Evolutionary conservation across 371 early-diverging fungal genomes (phyloP).

Genomic region (Chytridiales sp.): DNA sequence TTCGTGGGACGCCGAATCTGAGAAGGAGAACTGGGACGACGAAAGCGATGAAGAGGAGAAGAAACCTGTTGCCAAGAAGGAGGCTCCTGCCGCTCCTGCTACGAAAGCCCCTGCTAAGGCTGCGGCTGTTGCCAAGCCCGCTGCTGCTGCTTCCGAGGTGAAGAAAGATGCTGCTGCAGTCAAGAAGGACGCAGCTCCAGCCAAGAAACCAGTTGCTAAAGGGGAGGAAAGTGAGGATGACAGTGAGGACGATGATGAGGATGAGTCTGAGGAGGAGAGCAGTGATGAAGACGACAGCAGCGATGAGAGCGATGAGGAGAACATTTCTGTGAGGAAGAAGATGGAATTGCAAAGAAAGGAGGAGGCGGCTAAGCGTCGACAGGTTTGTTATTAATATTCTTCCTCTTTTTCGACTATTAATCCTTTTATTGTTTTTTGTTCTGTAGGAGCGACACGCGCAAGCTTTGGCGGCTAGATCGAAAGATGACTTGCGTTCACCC

Average conservation of each 20-base stretch:
- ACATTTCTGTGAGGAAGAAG: constrained; percentile 35
- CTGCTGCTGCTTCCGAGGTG: constrained; percentile 27
- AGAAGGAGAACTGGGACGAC: constrained; percentile 44
- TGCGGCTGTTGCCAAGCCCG: constrained; percentile 14
- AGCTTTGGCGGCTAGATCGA: constrained; percentile 82
- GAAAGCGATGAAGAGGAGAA: constrained; percentile 40
- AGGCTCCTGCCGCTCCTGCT: background rate
- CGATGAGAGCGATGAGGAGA: constrained; percentile 53
- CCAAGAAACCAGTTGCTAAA: constrained; percentile 11
- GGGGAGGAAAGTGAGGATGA: constrained; percentile 20
- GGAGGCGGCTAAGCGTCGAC: constrained; percentile 77
- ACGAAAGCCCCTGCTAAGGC: constrained; percentile 10
- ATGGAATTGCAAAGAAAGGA: constrained; percentile 70
- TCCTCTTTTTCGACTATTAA: constrained; percentile 13
- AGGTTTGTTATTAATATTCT: constrained; percentile 26
- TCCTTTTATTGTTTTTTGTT: constrained; percentile 10
- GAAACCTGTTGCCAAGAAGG: constrained; percentile 36
- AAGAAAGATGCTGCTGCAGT: constrained; percentile 23
- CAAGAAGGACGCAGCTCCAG: constrained; percentile 19
- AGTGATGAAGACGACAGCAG: constrained; percentile 53
- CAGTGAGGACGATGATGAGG: constrained; percentile 29
- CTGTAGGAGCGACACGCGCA: constrained; percentile 63
- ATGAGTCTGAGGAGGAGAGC: constrained; percentile 28
- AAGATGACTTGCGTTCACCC: constrained; percentile 94
- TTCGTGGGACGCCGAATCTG: constrained; percentile 45